A percentile compares a stretch with the other conserved stretches of the same genome.
These are phyloP conservation scores for Echinochloa phyllopogon DNA, from an alignment of 176 grass and related monocot genomes.

Conservation along the genomic window DNA sequence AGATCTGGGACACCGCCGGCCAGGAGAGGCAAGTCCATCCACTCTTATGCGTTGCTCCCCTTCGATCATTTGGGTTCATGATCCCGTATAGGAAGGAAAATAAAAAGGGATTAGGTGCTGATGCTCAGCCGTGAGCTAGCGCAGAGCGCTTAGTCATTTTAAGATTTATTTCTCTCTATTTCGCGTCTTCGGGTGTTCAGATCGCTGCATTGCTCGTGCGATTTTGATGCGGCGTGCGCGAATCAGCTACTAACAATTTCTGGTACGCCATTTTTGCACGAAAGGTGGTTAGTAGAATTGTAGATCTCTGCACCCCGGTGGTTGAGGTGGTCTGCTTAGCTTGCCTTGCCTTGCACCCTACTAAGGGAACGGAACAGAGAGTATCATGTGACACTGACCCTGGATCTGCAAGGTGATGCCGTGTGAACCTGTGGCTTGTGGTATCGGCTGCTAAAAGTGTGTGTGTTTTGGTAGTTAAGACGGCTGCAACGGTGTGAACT, in stretches of 20 bases:
- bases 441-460: not conserved
- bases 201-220: not conserved
- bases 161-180: not conserved
- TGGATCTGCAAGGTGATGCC: not conserved
- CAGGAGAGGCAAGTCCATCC: conserved; percentile 52
- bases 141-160: not conserved
- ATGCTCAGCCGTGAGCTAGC: not conserved
- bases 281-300: conserved; percentile 9
- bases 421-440: not conserved
- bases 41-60: not conserved
- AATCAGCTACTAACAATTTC: not conserved
- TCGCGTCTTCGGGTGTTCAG: not conserved
- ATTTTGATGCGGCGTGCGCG: not conserved
- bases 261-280: not conserved
- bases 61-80: not conserved
- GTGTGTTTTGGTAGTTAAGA: not conserved
- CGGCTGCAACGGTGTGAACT: not conserved
- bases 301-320: conserved; percentile 27
- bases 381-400: not conserved
- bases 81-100: not conserved
- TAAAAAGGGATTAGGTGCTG: not conserved
- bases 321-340: conserved; percentile 13
- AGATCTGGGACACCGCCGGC: conserved; percentile 90
- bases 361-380: not conserved
- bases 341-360: conserved; percentile 35